Evolutionary conservation across 768 basidiomycete genomes (phyloP).

Genomic region (Pholiota microspora): DNA sequence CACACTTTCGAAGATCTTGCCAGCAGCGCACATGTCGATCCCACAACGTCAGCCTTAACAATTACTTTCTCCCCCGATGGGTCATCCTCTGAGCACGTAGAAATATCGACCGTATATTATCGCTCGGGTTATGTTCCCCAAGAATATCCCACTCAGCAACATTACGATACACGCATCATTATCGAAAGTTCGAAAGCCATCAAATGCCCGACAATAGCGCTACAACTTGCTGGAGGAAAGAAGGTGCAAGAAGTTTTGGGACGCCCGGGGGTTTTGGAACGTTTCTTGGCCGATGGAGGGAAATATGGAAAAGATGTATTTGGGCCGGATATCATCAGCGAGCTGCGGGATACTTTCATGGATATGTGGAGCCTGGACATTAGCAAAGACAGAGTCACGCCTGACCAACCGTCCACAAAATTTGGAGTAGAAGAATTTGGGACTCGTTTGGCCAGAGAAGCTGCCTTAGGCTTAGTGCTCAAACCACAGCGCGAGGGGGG

Average conservation of each 20-base stretch:
- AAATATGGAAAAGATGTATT: conserved; percentile 34
- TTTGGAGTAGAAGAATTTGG: conserved; percentile 36
- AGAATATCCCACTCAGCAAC: conserved; percentile 66
- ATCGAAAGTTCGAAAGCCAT: conserved; percentile 84
- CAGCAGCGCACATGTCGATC: conserved; percentile 52
- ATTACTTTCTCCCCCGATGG: conserved; percentile 35
- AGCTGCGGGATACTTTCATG: conserved; percentile 79
- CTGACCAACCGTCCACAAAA: conserved; percentile 25
- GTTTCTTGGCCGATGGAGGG: conserved; percentile 52
- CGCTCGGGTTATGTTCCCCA: conserved; percentile 84
- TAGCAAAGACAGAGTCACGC: conserved; percentile 31
- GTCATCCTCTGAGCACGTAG: conserved; percentile 37
- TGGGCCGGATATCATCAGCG: conserved; percentile 39
- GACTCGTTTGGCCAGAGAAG: conserved; percentile 48
- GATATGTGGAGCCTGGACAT: conserved; percentile 83
- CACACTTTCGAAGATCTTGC: conserved; percentile 74
- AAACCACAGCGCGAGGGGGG: conserved; percentile 99
- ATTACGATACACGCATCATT: conserved; percentile 72
- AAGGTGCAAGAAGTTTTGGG: conserved; percentile 91
- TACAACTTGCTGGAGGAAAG: conserved; percentile 96
- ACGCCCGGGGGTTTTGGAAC: conserved; percentile 68
- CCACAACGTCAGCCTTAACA: conserved; percentile 39
- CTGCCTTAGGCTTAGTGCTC: conserved; percentile 66
- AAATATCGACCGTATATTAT: conserved; percentile 90
- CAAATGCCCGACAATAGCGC: conserved; percentile 87